Conservation (phyloP, 2,329 filamentous ascomycete genomes). For the Fusarium poae region DNA sequence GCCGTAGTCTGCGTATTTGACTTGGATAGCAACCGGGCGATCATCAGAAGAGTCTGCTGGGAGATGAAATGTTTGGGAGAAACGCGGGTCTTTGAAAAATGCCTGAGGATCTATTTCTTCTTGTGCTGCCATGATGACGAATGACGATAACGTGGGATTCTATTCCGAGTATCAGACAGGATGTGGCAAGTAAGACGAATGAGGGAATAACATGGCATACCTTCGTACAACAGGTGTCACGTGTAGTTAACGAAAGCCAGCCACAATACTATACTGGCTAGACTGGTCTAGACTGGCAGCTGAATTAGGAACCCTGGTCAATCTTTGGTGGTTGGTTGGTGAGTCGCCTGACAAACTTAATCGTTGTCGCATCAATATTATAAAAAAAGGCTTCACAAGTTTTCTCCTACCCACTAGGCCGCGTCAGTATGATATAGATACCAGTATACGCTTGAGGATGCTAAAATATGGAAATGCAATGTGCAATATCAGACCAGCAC, state of each 20-base stretch:
- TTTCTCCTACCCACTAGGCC: no score
- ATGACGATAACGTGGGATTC: rapidly evolving
- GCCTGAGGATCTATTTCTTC: neutral
- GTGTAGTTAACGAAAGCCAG: neutral
- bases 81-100: constrained; percentile 25
- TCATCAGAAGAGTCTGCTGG: neutral
- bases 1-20: constrained; percentile 28
- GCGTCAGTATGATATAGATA: no score
- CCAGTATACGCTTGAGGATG: no score
- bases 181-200: neutral
- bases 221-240: neutral
- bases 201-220: neutral
- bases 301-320: neutral
- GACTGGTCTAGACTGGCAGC: neutral
- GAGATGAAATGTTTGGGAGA: constrained; percentile 18
- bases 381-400: no score
- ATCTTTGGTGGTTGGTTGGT: neutral
- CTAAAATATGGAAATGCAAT: no score
- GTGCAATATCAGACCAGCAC: no score
- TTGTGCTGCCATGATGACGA: neutral
- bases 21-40: neutral
- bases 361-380: neutral
- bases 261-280: neutral
- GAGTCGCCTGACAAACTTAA: neutral
- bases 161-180: neutral